Base-by-base conservation (phyloP, 2,329 filamentous ascomycete species). In the Fusarium sp. region DNA sequence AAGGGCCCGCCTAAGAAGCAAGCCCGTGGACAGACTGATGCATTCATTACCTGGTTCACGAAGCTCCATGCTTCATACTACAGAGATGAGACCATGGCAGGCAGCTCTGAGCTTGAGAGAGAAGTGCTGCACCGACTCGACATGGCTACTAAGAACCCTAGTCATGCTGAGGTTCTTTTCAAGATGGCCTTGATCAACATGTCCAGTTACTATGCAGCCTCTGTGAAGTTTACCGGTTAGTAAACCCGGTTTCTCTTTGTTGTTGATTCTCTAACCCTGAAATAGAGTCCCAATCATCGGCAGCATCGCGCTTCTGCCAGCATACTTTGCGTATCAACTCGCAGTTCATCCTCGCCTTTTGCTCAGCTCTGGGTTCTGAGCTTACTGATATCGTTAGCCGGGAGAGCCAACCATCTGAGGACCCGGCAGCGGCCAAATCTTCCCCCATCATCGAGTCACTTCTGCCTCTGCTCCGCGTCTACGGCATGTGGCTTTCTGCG, bases 141-240 rank as follows among this genome's bases (percentile, higher is more conserved):
- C 43, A 84, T 90, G 65, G 86, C 91, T 27, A 79, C 95, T 25
- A 92, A 90, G 71, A 85, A 88, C 59, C 82, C 87, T 9, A 82
- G 84, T 2, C 81, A 89, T 44, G 84, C 88, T 39, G 82, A 82
- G 11, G 83, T 86, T 11, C 74, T 97, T 25, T 84, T 91, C 61
- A 95, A 93, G 72, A 89, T 97, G 75, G 85, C 91, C 6, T 79
- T 97, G 39, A 87, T 94, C 66, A 98, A 96, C 69, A 90, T 98
- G 60, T 88, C 92, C 6, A 92, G 93, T 7, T 92, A 95, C 73
- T 85, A 89, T 63, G 83, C 91, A 70, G 89, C 92, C 8, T 70
- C 70, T 11, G 49, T 64, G 25, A 70, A 71, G 32, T 73, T 70
- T 46, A 66, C 67, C 17, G 72, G 77, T 77, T 58, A 57, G 78